phyloP scores from a whole-genome alignment of 305 asterid species.

The Andrographis paniculata region DNA sequence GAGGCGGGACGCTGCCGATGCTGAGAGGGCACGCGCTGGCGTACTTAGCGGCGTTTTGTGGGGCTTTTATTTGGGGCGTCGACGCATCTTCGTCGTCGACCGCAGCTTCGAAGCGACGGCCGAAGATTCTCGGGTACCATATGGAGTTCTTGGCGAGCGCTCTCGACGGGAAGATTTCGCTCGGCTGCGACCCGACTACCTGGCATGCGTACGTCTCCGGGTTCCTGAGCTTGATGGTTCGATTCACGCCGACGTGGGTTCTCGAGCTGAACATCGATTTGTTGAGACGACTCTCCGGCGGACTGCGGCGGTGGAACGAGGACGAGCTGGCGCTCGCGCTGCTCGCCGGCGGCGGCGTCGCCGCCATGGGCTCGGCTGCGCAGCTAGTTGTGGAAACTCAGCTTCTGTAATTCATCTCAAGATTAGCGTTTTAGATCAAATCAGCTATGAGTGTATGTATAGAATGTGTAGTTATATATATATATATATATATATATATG shows the following conservation, averaged over 20 bases:
- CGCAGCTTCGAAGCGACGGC: constrained; percentile 62
- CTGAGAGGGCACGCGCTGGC: constrained; percentile 84
- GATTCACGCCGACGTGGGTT: constrained; percentile 70
- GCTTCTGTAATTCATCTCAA: constrained; percentile 19
- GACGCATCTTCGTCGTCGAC: constrained; percentile 46
- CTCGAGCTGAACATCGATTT: constrained; percentile 46
- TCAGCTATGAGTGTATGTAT: constrained; percentile 23
- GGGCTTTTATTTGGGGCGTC: constrained; percentile 76
- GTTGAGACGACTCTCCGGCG: constrained; percentile 58
- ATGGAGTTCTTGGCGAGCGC: constrained; percentile 79
- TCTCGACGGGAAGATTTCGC: constrained; percentile 64
- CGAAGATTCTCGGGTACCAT: constrained; percentile 58
- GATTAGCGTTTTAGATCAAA: constrained; percentile 35
- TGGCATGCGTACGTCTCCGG: constrained; percentile 89
- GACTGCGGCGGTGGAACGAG: constrained; percentile 67
- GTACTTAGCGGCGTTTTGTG: constrained; percentile 56
- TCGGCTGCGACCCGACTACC: constrained; percentile 75
- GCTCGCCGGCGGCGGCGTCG: constrained; percentile 63
- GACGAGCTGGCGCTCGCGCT: constrained; percentile 76
- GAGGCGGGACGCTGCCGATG: constrained; percentile 41
- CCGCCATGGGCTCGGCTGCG: constrained; percentile 81
- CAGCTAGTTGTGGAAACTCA: constrained; percentile 46
- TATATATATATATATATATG: too few species aligned
- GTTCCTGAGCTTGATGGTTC: constrained; percentile 70
- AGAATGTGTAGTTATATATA: too few species aligned